A percentile compares a stretch with the other conserved stretches of the same genome.
Evolutionary conservation across 306 rosid genomes (phyloP).

Genomic region (Echinosophora koreensis): DNA sequence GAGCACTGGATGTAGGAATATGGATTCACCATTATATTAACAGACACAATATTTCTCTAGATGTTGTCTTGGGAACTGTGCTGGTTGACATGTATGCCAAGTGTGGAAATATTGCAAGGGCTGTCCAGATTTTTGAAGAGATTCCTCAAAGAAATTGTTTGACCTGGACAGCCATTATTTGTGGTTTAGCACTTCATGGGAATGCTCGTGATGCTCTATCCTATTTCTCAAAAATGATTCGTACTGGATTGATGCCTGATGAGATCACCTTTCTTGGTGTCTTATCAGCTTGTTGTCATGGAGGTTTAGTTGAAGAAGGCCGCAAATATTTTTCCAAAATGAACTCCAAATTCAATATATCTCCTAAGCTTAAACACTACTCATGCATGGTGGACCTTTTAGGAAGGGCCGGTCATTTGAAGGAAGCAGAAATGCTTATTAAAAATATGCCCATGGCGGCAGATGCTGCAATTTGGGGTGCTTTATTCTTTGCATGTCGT

Average conservation of each 20-base stretch:
- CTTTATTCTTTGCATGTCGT: slow-evolving; percentile 79
- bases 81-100: slow-evolving; percentile 88
- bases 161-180: slow-evolving; percentile 89
- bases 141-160: slow-evolving; percentile 73
- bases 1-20: slow-evolving; percentile 81
- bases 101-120: slow-evolving; percentile 78
- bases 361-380: slow-evolving; percentile 72
- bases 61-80: slow-evolving; percentile 81
- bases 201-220: slow-evolving; percentile 64
- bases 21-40: slow-evolving; percentile 83
- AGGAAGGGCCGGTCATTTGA: slow-evolving; percentile 81
- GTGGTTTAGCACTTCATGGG: slow-evolving; percentile 82
- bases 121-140: slow-evolving; percentile 72
- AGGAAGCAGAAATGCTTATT: slow-evolving; percentile 77
- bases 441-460: slow-evolving; percentile 68
- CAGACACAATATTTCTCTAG: slow-evolving; percentile 54
- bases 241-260: slow-evolving; percentile 70
- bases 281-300: slow-evolving; percentile 89
- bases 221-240: slow-evolving; percentile 74
- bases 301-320: slow-evolving; percentile 85
- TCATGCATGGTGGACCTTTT: slow-evolving; percentile 92
- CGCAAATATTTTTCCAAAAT: slow-evolving; percentile 68
- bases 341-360: slow-evolving; percentile 55
- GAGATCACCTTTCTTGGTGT: slow-evolving; percentile 87
- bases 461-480: slow-evolving; percentile 83